Conservation (phyloP, 768 basidiomycete species). For the Podaxis mareebaensis region DNA sequence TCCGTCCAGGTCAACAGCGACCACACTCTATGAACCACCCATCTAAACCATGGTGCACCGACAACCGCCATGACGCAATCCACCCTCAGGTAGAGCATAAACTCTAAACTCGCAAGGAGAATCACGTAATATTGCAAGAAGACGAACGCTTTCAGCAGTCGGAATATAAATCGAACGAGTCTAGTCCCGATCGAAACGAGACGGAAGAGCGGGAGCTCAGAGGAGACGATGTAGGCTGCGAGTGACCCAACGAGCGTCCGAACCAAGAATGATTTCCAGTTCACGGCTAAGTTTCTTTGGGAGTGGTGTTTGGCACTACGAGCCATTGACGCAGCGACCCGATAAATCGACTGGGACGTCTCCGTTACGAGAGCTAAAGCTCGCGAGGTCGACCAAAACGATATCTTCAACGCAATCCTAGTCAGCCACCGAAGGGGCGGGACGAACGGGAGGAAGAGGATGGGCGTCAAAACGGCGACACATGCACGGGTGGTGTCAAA, state of each 20-base stretch:
- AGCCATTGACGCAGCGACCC: background rate
- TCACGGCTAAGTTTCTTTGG: background rate
- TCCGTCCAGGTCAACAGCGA: conserved; percentile 9
- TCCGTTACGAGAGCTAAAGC: background rate
- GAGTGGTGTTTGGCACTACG: background rate
- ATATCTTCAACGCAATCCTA: background rate
- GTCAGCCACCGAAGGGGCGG: conserved; percentile 8
- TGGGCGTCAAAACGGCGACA: background rate
- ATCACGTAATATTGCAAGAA: conserved; percentile 6
- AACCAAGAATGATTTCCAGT: background rate
- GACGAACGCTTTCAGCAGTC: background rate
- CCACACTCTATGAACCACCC: conserved; percentile 5
- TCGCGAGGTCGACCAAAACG: background rate
- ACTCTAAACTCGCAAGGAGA: conserved; percentile 2
- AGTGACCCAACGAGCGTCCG: background rate
- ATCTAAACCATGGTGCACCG: conserved; percentile 6
- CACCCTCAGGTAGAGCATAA: conserved; percentile 13
- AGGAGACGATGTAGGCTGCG: background rate
- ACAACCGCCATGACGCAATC: background rate
- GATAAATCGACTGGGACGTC: background rate
- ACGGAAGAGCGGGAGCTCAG: background rate
- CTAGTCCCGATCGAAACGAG: background rate
- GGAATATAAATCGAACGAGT: background rate
- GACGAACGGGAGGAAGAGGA: conserved; percentile 6
- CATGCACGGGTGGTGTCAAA: conserved; percentile 1